These are phyloP conservation scores for Thalassiosira ordinaria DNA, from an alignment of 352 stramenopile species.

Conservation along the genomic window DNA sequence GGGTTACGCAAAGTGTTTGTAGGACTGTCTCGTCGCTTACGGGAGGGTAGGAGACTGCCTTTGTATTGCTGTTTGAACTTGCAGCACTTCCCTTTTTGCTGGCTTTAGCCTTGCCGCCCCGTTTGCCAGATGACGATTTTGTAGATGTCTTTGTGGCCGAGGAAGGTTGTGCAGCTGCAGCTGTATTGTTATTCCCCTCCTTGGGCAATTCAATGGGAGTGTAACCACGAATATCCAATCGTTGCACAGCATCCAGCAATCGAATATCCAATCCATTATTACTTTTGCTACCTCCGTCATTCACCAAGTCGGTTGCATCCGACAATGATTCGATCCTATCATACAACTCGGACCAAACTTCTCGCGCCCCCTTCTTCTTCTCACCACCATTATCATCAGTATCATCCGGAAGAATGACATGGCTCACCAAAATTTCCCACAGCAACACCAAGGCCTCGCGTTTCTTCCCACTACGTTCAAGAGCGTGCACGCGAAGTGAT, in stretches of 20 bases:
- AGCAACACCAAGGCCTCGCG: conserved; percentile 59
- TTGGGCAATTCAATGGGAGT: not conserved
- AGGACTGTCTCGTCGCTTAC: conserved; percentile 67
- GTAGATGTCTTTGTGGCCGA: too few species aligned
- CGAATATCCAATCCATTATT: too few species aligned
- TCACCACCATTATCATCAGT: not conserved
- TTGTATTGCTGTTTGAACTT: too few species aligned
- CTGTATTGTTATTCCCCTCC: not conserved
- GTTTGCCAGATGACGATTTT: too few species aligned
- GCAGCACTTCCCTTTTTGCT: too few species aligned
- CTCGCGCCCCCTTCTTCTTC: not conserved
- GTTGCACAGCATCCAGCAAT: conserved; percentile 41
- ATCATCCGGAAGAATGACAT: not conserved
- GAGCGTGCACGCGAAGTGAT: conserved; percentile 67
- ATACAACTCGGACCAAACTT: conserved; percentile 27
- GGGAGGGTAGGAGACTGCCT: not conserved
- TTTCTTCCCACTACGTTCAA: conserved; percentile 58
- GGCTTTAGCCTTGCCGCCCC: too few species aligned
- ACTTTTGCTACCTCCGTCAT: conserved; percentile 26
- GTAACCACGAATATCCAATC: conserved; percentile 31
- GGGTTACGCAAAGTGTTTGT: conserved; percentile 64
- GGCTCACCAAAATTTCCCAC: conserved; percentile 48
- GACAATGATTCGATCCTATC: conserved; percentile 22
- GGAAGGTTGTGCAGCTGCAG: not conserved
- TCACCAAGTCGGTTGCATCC: conserved; percentile 31